Evolutionary conservation across 305 asterid genomes (phyloP), one percentile per base, ranked within the genome.

Genomic region (Fraxinus velutina): DNA sequence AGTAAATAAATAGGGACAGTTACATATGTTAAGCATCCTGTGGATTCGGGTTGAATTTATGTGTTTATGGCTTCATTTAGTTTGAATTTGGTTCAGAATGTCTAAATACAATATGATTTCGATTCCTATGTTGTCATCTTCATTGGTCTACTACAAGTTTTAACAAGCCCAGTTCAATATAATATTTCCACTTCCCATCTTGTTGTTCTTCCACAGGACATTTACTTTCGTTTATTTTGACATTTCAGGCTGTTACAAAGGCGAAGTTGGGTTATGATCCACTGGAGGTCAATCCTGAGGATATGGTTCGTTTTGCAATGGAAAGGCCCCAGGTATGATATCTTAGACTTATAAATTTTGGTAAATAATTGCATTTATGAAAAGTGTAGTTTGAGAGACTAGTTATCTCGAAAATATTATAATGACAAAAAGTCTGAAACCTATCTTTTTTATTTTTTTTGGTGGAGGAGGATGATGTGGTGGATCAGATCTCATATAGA

Each of bases 251-350:
- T 84, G 99, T 96, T 81, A 96, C 99, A 60, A 96, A 94, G 93
- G 97, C 94, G 84, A 96, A 96, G 89, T 86, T 96, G 90, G 99
- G 99, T 79, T 96, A 92, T 83, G 97, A 96, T 86, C 99, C 99
- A 62, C 84, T 94, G 87, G 99, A 96, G 88, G 99, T 96, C 83
- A 94, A 96, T 87, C 98, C 99, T 33, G 99, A 96, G 93, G 99
- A 96, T 81, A 96, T 96, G 99, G 99, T 96, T 90, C 98, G 92
- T 71, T 96, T 91, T 89, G 99, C 99, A 24, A 93, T 68, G 92
- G 98, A 96, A 91, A 90, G 81, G 81, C 99, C 99, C 37, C 99
- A 94, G 97, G 99, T 96, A 90, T 78, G 87, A 66, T 80, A 70
- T 74, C 62, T 79, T 66, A 78, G 73, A 44, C 77, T 79, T 64